Evolutionary conservation across 768 basidiomycete genomes (phyloP).

Genomic region (Leucosporidium creatinivorum): DNA sequence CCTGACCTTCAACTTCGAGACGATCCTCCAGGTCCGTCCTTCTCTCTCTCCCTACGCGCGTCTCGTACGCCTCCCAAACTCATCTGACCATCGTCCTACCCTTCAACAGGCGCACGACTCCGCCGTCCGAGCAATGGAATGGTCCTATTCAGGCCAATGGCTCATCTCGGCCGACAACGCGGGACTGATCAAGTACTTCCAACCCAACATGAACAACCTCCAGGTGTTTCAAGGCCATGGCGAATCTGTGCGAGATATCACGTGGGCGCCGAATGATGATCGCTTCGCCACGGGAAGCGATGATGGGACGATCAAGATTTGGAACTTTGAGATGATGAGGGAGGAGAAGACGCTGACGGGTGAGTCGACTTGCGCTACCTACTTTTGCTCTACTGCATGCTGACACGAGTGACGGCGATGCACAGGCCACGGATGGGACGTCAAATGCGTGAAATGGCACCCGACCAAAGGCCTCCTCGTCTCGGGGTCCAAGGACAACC

Average conservation of each 20-base stretch:
- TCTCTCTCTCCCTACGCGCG: not conserved
- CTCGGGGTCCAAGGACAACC: conserved; percentile 93
- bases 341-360: conserved; percentile 84
- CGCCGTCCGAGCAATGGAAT: conserved; percentile 79
- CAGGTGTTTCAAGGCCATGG: conserved; percentile 87
- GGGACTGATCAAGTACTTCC: conserved; percentile 97
- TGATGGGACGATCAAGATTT: conserved; percentile 87
- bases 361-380: no score
- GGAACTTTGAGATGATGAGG: conserved; percentile 85
- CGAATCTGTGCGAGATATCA: conserved; percentile 87
- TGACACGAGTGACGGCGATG: no score
- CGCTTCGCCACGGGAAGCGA: conserved; percentile 93
- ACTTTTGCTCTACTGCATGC: no score
- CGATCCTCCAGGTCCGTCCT: conserved; percentile 87
- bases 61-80: not conserved
- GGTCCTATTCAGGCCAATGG: conserved; percentile 88
- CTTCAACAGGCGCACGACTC: conserved; percentile 71
- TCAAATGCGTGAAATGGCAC: conserved; percentile 98
- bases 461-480: conserved; percentile 90
- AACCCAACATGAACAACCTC: conserved; percentile 98
- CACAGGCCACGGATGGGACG: conserved; percentile 96
- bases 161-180: conserved; percentile 86
- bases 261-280: conserved; percentile 84
- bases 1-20: conserved; percentile 98
- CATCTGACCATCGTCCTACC: not conserved